Conservation (phyloP, 306 rosid genomes). For the Abrus precatorius region DNA sequence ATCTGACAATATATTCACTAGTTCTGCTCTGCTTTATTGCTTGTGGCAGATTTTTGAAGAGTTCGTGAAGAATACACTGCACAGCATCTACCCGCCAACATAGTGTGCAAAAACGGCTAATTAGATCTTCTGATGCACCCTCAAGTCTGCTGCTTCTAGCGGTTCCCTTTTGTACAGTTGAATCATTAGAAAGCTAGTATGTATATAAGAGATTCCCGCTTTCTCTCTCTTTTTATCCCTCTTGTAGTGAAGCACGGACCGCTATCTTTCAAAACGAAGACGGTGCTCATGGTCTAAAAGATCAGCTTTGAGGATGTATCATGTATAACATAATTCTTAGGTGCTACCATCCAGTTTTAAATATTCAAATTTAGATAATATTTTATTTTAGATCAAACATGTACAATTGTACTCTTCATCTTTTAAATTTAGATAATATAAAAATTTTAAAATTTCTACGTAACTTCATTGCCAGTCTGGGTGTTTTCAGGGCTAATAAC, state of each 20-base stretch:
- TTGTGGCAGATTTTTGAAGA: constrained; percentile 52
- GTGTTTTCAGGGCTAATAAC: not conserved
- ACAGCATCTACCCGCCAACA: not conserved
- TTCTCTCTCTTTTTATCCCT: not conserved
- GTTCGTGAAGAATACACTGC: not conserved
- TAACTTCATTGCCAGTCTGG: not conserved
- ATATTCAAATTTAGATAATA: not conserved
- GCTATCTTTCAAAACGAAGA: not conserved
- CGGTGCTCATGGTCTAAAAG: not conserved
- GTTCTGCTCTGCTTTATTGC: not conserved
- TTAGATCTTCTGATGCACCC: not conserved
- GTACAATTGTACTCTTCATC: too few species aligned
- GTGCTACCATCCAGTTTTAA: too few species aligned
- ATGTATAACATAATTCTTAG: not conserved
- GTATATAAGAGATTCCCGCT: not conserved
- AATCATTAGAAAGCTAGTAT: not conserved
- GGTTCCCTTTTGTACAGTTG: constrained; percentile 32
- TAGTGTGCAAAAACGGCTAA: not conserved
- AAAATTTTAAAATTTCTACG: too few species aligned
- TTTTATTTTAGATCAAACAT: too few species aligned
- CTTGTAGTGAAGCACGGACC: not conserved
- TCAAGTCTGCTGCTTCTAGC: constrained; percentile 13
- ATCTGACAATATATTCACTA: constrained; percentile 3
- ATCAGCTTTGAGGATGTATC: not conserved
- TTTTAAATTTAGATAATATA: too few species aligned